Base-by-base conservation (phyloP, 768 basidiomycete genomes). In the Tricholoma terreum region DNA sequence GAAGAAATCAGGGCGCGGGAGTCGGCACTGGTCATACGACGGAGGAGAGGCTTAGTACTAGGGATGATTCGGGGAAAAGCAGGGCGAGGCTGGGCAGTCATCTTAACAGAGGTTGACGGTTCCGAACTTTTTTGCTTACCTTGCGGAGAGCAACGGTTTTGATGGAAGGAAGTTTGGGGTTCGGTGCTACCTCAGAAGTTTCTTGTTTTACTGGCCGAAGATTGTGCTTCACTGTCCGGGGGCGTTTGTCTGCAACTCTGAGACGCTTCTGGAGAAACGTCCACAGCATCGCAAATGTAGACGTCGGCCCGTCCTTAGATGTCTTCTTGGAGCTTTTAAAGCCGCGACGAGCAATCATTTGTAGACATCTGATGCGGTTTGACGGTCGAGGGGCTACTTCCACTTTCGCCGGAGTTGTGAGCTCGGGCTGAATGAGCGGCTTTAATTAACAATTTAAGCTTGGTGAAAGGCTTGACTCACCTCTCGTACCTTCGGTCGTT, bases 21-120 rank as follows among this genome's bases (percentile, higher is more conserved):
- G 56, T 63, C 60, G 4, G 34, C 63, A 30, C 45, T 52, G 9
- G 60, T 59, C 56, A 56, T 61, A 17, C 60, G 63, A 15, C 63
- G 63, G 21, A 63, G 42, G 9, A 40, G 40, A 3, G 58, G 54
- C 27, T 58, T 42, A n/a, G 42, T 56, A 27, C 55, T 53, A 11
- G 60, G 62, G 30, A 54, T 45, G 22, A 61, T 49, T 15, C 62
- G 56, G 8, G 60, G 60, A 14, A 61, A 52, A 0, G 56, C 45
- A 9, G 60, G 22, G 12, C 45, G 56, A 42, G 40, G 34, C 61
- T 62, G 38, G 15, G 6, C 12, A 6, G 31, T 15, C 11, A 15
- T 11, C 40, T 53, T 4, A 33, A 21, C 9, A 24, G n/a, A 22
- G 30, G 15, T 22, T 0, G 9, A 42, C 1, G 11, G 21, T 6